phyloP scores from a whole-genome alignment of 176 grass and related monocot genomes.

The Rhipidocladum racemiflorum region DNA sequence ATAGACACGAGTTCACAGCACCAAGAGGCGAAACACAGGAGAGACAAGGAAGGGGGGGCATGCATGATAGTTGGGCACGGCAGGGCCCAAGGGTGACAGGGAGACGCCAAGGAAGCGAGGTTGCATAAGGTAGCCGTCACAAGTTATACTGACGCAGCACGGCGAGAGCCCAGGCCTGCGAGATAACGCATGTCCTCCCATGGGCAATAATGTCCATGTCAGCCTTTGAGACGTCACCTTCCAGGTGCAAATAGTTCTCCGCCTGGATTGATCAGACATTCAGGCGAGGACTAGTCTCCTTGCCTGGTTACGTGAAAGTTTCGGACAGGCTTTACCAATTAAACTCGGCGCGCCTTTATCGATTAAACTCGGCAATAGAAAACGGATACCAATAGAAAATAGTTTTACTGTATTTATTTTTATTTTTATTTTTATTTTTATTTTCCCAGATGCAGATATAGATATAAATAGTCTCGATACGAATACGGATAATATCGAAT shows the following conservation, averaged over 20 bases:
- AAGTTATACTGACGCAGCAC: neutral
- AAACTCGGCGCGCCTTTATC: neutral
- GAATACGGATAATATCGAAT: too few species aligned
- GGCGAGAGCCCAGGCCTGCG: neutral
- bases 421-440: too few species aligned
- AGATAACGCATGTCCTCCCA: conserved; percentile 1
- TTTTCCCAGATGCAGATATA: too few species aligned
- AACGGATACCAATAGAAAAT: too few species aligned
- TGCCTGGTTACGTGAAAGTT: neutral
- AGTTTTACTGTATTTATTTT: too few species aligned
- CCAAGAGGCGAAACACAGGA: neutral
- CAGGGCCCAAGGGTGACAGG: neutral
- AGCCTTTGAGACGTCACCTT: conserved; percentile 5
- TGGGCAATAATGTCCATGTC: neutral
- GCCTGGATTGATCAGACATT: neutral
- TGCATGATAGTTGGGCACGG: neutral
- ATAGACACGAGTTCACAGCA: neutral
- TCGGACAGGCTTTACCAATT: neutral
- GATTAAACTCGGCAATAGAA: neutral
- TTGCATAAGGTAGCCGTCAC: neutral
- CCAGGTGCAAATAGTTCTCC: neutral
- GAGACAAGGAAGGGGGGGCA: neutral
- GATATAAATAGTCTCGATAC: too few species aligned
- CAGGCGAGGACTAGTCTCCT: neutral
- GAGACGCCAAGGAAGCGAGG: neutral